These are phyloP conservation scores for Metarhizium anisopliae DNA, from an alignment of 2,329 filamentous ascomycete species.

Conservation along the genomic window DNA sequence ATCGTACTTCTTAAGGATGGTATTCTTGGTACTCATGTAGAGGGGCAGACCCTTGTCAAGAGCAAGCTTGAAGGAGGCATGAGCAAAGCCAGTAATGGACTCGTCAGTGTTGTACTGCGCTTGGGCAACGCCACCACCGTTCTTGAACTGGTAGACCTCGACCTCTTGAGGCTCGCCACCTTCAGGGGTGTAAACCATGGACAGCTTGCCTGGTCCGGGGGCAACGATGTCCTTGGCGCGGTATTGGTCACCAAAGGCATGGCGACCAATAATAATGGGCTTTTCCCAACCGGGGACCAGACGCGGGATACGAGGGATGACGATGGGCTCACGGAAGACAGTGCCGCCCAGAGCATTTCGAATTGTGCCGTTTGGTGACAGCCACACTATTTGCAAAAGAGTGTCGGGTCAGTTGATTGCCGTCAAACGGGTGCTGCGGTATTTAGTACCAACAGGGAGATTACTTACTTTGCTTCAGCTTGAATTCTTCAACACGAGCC, in stretches of 20 bases:
- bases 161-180: conserved; percentile 76
- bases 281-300: conserved; percentile 97
- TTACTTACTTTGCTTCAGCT: conserved; percentile 86
- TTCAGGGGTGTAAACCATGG: conserved; percentile 89
- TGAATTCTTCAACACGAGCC: conserved; percentile 92
- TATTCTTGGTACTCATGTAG: conserved; percentile 99
- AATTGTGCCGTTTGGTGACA: conserved; percentile 91
- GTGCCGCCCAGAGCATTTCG: conserved; percentile 75
- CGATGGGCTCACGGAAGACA: conserved; percentile 97
- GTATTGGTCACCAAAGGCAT: conserved; percentile 98
- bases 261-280: conserved; percentile 97
- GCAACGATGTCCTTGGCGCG: conserved; percentile 88
- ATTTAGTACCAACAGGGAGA: neutral
- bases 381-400: conserved; percentile 69
- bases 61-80: conserved; percentile 93
- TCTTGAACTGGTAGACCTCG: conserved; percentile 83
- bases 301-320: conserved; percentile 86
- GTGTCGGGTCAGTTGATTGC: conserved; percentile 1
- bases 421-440: neutral
- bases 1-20: conserved; percentile 98
- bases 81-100: conserved; percentile 88
- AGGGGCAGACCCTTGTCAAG: conserved; percentile 80
- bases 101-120: conserved; percentile 98
- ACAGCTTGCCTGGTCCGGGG: conserved; percentile 74
- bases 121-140: conserved; percentile 80